phyloP scores from a whole-genome alignment of 257 asterid genomes.

The Oldenlandia corymbosa region DNA sequence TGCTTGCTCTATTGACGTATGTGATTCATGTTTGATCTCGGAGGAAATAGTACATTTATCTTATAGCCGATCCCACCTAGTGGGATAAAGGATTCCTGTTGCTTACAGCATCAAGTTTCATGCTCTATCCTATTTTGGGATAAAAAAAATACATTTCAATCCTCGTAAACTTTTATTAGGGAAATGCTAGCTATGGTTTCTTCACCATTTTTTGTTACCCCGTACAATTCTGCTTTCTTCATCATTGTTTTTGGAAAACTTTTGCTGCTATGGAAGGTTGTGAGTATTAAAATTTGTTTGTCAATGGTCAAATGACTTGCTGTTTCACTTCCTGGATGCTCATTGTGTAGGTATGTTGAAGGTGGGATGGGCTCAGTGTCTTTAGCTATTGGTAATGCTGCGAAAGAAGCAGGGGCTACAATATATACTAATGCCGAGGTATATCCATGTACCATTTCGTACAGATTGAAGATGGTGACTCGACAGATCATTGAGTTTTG shows the following conservation, averaged over 20 bases:
- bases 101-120: neutral
- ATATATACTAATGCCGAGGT: conserved; percentile 76
- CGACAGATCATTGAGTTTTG: no score
- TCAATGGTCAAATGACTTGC: conserved; percentile 10
- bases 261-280: neutral
- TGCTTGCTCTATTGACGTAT: neutral
- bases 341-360: conserved; percentile 71
- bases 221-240: neutral
- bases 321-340: conserved; percentile 3
- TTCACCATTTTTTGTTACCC: no score
- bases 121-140: neutral
- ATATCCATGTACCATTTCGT: conserved; percentile 20
- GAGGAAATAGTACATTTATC: no score
- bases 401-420: conserved; percentile 84
- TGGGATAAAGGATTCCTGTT: neutral
- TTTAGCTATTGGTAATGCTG: conserved; percentile 68
- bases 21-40: neutral
- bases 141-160: neutral
- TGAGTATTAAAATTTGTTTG: neutral
- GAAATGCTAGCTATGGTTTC: neutral
- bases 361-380: conserved; percentile 99
- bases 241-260: neutral
- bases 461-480: neutral
- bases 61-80: no score
- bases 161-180: no score